Evolutionary conservation across 2,329 filamentous ascomycete genomes (phyloP).

Genomic region (Ceratocystis destructans): DNA sequence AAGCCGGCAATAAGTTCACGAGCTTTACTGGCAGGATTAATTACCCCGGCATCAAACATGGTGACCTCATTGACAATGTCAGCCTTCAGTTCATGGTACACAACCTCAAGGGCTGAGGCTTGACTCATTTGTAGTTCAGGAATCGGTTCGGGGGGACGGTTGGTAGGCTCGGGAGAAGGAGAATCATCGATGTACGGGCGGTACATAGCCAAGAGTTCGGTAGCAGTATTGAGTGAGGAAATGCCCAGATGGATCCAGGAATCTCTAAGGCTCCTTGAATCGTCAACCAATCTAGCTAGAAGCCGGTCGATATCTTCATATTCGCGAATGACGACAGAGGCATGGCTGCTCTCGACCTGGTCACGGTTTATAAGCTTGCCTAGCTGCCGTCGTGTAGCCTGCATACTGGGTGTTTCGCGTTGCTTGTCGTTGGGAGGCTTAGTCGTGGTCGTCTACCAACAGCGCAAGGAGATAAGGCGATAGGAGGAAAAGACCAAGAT

Average conservation of each 20-base stretch:
- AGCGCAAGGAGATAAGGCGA: neutral
- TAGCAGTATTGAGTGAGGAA: slow-evolving; percentile 51
- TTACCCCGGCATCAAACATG: slow-evolving; percentile 55
- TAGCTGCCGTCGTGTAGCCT: slow-evolving; percentile 60
- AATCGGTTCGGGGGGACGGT: slow-evolving; percentile 32
- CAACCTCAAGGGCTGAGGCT: slow-evolving; percentile 49
- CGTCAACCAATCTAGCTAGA: slow-evolving; percentile 61
- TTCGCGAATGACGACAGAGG: slow-evolving; percentile 60
- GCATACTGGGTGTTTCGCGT: slow-evolving; percentile 36
- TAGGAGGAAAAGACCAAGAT: neutral
- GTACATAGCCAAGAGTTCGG: slow-evolving; percentile 60
- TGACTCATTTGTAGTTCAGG: slow-evolving; percentile 49
- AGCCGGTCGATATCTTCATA: slow-evolving; percentile 69
- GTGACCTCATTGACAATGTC: slow-evolving; percentile 59
- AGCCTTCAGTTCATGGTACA: slow-evolving; percentile 55
- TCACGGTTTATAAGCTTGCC: slow-evolving; percentile 55
- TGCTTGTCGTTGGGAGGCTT: neutral
- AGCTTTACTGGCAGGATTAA: slow-evolving; percentile 55
- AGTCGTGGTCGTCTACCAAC: neutral
- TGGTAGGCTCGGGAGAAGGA: slow-evolving; percentile 37
- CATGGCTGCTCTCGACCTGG: slow-evolving; percentile 62
- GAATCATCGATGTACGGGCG: slow-evolving; percentile 53
- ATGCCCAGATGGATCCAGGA: slow-evolving; percentile 61
- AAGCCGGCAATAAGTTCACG: slow-evolving; percentile 56
- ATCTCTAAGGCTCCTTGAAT: slow-evolving; percentile 63